Conservation (phyloP, 1,284 basidiomycete genomes). For the Termitomyces sp. region DNA sequence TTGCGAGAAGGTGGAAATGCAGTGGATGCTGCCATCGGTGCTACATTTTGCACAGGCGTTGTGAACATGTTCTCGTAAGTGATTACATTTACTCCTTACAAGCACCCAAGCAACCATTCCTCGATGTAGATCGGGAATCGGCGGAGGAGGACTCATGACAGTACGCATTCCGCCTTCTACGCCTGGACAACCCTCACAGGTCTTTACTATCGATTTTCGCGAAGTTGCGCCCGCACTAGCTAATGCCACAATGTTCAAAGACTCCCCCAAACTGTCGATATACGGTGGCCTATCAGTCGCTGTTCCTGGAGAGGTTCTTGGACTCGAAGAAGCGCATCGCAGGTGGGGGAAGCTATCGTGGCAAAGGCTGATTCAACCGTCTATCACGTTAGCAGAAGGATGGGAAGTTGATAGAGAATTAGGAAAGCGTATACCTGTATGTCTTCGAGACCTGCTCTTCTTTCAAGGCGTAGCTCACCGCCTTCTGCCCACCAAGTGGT, state of each 20-base stretch:
- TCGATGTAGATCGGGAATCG: conserved; percentile 67
- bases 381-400: conserved; percentile 67
- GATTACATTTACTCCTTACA: not conserved
- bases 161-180: conserved; percentile 66
- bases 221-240: conserved; percentile 78
- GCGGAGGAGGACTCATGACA: conserved; percentile 90
- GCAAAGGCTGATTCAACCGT: conserved; percentile 73
- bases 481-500: conserved; percentile 35
- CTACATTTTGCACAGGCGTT: conserved; percentile 80
- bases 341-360: conserved; percentile 80
- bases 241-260: conserved; percentile 71
- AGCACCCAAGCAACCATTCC: not conserved
- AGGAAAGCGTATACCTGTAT: conserved; percentile 64
- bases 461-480: conserved; percentile 4
- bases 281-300: conserved; percentile 80
- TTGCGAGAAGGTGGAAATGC: conserved; percentile 86
- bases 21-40: conserved; percentile 81
- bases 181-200: conserved; percentile 45
- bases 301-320: conserved; percentile 84
- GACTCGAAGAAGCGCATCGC: conserved; percentile 74
- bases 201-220: conserved; percentile 82
- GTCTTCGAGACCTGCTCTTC: conserved; percentile 19
- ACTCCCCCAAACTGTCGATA: conserved; percentile 45
- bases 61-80: conserved; percentile 85
- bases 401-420: conserved; percentile 78